Conservation (phyloP, 352 stramenopile genomes). For the Phytopythium aichiense region DNA sequence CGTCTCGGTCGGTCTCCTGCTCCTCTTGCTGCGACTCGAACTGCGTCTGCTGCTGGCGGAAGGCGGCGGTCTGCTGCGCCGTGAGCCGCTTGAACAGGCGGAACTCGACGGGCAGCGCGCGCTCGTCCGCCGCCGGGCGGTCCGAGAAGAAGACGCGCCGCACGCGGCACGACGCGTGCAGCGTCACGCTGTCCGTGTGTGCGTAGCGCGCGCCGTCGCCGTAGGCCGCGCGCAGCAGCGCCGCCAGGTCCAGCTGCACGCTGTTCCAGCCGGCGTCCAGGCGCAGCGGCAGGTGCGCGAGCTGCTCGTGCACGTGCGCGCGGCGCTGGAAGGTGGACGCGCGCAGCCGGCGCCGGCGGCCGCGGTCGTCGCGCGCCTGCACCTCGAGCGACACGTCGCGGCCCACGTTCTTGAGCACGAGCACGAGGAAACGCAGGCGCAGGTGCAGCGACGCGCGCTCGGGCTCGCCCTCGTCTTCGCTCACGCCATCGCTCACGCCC, state of each 20-base stretch:
- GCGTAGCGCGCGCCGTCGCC: constrained; percentile 26
- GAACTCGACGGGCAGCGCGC: constrained; percentile 39
- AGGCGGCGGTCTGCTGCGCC: constrained; percentile 21
- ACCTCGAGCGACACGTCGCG: constrained; percentile 47
- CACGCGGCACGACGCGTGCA: constrained; percentile 57
- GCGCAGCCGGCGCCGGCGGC: constrained; percentile 32
- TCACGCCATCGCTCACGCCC: background rate
- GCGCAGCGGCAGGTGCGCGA: constrained; percentile 37
- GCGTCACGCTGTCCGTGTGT: constrained; percentile 36
- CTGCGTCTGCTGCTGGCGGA: constrained; percentile 5
- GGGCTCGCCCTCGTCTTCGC: constrained; percentile 6
- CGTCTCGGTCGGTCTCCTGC: background rate
- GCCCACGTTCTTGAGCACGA: constrained; percentile 41
- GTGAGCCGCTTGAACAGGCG: constrained; percentile 43
- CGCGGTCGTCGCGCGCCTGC: constrained; percentile 28
- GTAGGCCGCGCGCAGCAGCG: constrained; percentile 41
- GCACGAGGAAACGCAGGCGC: constrained; percentile 38
- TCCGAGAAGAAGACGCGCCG: constrained; percentile 57
- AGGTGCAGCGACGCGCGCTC: constrained; percentile 32
- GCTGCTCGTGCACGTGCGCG: constrained; percentile 30
- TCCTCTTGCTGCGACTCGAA: constrained; percentile 4
- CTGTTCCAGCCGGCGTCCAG: constrained; percentile 56
- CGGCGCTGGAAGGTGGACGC: constrained; percentile 46
- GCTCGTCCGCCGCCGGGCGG: constrained; percentile 15
- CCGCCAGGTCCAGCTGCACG: constrained; percentile 43